Conservation (phyloP, 768 basidiomycete genomes). For the Boletus coccyginus region DNA sequence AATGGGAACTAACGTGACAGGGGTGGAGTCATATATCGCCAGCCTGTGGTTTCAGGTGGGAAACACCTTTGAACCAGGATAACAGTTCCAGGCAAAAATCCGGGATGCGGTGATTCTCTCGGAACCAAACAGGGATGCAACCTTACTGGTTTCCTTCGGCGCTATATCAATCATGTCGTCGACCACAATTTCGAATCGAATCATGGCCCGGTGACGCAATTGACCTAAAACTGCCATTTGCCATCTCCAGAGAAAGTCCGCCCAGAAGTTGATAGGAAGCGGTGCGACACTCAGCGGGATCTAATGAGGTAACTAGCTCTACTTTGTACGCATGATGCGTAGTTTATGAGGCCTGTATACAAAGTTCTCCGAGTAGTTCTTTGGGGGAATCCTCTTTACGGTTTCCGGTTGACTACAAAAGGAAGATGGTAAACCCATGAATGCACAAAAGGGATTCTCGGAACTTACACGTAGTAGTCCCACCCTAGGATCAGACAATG, state of each 20-base stretch:
- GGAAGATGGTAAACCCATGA: background rate
- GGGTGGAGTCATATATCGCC: background rate
- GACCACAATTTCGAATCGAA: background rate
- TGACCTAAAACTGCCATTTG: background rate
- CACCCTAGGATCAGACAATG: slow-evolving; percentile 54
- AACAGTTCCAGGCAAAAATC: background rate
- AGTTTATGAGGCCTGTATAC: slow-evolving; percentile 77
- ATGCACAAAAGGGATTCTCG: slow-evolving; percentile 1
- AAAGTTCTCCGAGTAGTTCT: slow-evolving; percentile 92
- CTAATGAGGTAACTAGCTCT: slow-evolving; percentile 36
- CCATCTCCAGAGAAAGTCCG: background rate
- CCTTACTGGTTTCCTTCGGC: background rate
- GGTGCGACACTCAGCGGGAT: background rate
- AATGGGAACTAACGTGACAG: background rate
- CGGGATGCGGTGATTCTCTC: background rate
- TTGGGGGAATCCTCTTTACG: slow-evolving; percentile 70
- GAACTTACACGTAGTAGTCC: slow-evolving; percentile 85
- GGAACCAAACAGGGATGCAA: background rate
- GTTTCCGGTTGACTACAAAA: slow-evolving; percentile 51
- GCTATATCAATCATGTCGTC: background rate
- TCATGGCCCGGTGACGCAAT: background rate
- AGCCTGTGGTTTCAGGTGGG: background rate
- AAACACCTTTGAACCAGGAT: background rate
- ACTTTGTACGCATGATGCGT: slow-evolving; percentile 88
- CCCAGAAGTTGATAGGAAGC: background rate